These are phyloP conservation scores for Hygrophoropsis aurantiaca DNA, from an alignment of 768 basidiomycete species.

Conservation along the genomic window DNA sequence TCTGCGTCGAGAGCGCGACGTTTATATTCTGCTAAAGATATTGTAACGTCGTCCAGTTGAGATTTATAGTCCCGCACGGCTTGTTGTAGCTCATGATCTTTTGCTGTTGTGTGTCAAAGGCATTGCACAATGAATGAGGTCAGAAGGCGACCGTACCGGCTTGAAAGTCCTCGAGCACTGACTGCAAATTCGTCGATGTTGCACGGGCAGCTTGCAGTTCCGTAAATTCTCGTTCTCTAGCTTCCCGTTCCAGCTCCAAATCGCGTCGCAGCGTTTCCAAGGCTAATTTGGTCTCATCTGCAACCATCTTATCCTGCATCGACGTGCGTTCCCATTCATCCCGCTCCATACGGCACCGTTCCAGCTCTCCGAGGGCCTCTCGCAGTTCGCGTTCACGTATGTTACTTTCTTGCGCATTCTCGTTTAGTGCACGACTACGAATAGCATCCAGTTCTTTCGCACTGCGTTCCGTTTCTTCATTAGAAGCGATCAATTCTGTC, in stretches of 20 bases:
- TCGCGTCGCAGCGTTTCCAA: conserved; percentile 60
- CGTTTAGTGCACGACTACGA: conserved; percentile 62
- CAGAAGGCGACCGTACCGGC: conserved; percentile 54
- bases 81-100: conserved; percentile 85
- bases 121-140: conserved; percentile 3
- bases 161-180: conserved; percentile 95
- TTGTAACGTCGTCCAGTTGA: conserved; percentile 66
- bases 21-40: conserved; percentile 88
- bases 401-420: conserved; percentile 66
- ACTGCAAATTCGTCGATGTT: conserved; percentile 81
- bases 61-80: conserved; percentile 81
- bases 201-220: conserved; percentile 70
- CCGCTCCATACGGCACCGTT: conserved; percentile 80
- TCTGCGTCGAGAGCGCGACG: conserved; percentile 87
- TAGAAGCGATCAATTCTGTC: conserved; percentile 72
- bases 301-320: conserved; percentile 63
- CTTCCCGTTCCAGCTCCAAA: conserved; percentile 63
- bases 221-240: conserved; percentile 50
- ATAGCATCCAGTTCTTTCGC: conserved; percentile 68
- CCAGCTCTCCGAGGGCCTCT: conserved; percentile 83
- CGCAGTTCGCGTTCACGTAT: conserved; percentile 78
- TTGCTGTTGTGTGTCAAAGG: conserved; percentile 51
- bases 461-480: conserved; percentile 71
- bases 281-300: conserved; percentile 67
- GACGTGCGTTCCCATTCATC: conserved; percentile 68